Evolutionary conservation across 23 red algal genomes (phyloP).

Genomic region (Agarophyton chilense): DNA sequence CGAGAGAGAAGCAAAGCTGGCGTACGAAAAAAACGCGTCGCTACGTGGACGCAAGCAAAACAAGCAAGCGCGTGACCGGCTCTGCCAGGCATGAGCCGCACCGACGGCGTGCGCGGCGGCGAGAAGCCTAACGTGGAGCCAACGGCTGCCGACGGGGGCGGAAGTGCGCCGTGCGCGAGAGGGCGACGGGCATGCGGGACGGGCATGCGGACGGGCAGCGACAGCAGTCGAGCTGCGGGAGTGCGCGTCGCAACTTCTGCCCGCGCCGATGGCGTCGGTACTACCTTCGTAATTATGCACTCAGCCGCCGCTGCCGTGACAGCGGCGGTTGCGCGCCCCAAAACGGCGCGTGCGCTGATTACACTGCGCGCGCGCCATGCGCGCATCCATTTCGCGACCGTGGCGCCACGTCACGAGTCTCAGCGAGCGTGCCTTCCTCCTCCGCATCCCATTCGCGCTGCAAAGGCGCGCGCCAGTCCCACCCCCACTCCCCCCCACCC

Average conservation of each 20-base stretch:
- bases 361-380: background rate
- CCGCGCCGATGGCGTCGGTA: too few relatives aligned
- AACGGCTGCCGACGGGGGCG: too few relatives aligned
- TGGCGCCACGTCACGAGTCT: slow-evolving; percentile 38
- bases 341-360: background rate
- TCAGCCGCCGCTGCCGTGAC: background rate
- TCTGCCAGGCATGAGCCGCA: background rate
- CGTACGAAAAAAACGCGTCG: background rate
- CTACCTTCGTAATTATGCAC: too few relatives aligned
- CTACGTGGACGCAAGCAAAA: background rate
- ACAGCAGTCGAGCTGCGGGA: background rate
- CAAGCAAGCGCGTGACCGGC: too few relatives aligned
- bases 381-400: background rate
- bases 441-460: background rate
- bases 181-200: too few relatives aligned
- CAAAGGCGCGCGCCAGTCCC: background rate
- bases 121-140: background rate
- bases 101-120: background rate
- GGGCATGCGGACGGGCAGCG: too few relatives aligned
- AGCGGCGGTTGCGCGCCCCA: background rate
- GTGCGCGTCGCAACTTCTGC: background rate
- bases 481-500: background rate
- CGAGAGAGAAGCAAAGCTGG: too few relatives aligned
- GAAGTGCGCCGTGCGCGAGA: too few relatives aligned
- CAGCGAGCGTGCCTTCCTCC: background rate